Conservation (phyloP, 805 yeast genomes). For the Kodamaea kaohsiungensis region DNA sequence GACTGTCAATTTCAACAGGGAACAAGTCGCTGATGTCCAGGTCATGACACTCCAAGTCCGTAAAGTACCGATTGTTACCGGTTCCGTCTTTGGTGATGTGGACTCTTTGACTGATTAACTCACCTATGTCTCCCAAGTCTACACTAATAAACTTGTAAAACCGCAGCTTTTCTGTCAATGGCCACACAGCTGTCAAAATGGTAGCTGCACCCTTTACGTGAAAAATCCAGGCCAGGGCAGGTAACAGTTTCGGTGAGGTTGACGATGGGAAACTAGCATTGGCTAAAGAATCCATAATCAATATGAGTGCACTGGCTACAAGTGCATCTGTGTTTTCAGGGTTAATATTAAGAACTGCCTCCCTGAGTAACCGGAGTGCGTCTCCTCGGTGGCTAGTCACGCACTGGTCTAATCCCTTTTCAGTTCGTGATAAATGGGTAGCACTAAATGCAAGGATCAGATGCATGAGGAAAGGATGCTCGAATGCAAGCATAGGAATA, state of each 20-base stretch:
- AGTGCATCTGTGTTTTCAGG: conserved; percentile 88
- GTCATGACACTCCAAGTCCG: conserved; percentile 80
- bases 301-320: conserved; percentile 85
- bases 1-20: conserved; percentile 81
- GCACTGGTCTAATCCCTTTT: conserved; percentile 72
- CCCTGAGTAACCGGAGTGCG: conserved; percentile 76
- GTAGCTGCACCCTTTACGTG: conserved; percentile 98
- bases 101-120: conserved; percentile 49
- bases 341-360: conserved; percentile 81
- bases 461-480: conserved; percentile 90
- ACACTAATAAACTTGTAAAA: conserved; percentile 60
- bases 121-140: conserved; percentile 87
- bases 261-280: conserved; percentile 70
- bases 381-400: conserved; percentile 87
- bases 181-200: conserved; percentile 95
- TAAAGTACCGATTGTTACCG: conserved; percentile 35
- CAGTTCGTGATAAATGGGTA: conserved; percentile 80
- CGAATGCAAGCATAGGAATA: conserved; percentile 85
- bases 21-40: conserved; percentile 80
- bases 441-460: conserved; percentile 89
- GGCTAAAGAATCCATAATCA: conserved; percentile 92
- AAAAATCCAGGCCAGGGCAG: conserved; percentile 95
- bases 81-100: conserved; percentile 26
- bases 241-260: conserved; percentile 57
- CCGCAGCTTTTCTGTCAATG: conserved; percentile 51